Base-by-base conservation (phyloP, 306 rosid genomes). In the Glycine tomentella region DNA sequence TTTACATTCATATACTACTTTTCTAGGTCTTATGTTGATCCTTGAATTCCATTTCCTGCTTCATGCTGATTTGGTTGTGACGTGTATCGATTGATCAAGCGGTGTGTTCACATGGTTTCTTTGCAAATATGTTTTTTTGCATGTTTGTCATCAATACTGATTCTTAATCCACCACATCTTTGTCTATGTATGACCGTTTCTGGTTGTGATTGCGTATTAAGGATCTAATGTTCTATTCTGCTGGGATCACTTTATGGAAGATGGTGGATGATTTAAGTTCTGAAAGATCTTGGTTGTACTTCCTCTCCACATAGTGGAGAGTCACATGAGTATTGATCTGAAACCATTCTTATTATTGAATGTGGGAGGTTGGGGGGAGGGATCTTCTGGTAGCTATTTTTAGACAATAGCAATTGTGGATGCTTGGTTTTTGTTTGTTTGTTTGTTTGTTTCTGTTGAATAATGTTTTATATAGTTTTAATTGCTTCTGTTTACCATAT, bases 401-500 rank as follows among this genome's bases (percentile, higher is more conserved):
- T 25, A 25, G 31, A 25, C 31, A 25, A 25, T 25, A 25, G 31
- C 53, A 57, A 58, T 58, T 13, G 46, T 67, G 63, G 53, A 12
- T 80, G 61, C 76, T 84, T 76, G 14, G 31, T 25, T 25, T 8
- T 25, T 25, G 31, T 25, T 25, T 52, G 53, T 55, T n/a, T n/a
- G n/a, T n/a, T 64, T 78, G 77, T 72, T 15, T 25, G 31, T 25
- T 25, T 25, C 31, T 25, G 31, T 25, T 25, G 2, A 25, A 25
- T 25, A 25, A 25, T 25, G 31, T 25, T 38, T 38, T 38, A 38
- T 4, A 38, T 38, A 65, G 63, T 75, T 20, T 70, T 76, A 62
- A 71, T 67, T 72, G 74, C 45, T 72, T 85, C 44, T 63, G 52
- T 76, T 74, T 66, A 69, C 48, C 59, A 45, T 83, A 34, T 8